These are phyloP conservation scores for Paraphaeosphaeria sporulosa DNA, from an alignment of 2,329 filamentous ascomycete genomes.

Conservation along the genomic window DNA sequence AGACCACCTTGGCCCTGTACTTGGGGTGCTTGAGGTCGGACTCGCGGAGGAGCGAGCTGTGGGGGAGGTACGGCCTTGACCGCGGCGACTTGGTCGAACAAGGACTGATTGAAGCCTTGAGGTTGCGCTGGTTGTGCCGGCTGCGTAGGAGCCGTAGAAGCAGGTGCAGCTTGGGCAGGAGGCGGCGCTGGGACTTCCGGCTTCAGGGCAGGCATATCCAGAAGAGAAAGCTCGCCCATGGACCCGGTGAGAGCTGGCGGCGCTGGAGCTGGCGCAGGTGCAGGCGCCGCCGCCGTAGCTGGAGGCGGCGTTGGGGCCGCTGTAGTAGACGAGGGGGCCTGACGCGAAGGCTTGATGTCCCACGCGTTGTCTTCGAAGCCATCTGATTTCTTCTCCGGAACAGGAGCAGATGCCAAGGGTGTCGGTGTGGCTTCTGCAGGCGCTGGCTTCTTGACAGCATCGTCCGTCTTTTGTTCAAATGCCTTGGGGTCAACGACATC, in stretches of 20 bases:
- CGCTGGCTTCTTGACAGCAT: constrained; percentile 52
- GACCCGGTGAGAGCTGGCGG: constrained; percentile 65
- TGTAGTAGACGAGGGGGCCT: constrained; percentile 53
- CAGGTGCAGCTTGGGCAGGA: constrained; percentile 54
- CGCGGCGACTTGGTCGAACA: constrained; percentile 48
- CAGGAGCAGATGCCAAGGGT: constrained; percentile 57
- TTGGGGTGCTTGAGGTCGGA: constrained; percentile 76
- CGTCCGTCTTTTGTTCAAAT: constrained; percentile 69
- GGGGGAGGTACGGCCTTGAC: constrained; percentile 50
- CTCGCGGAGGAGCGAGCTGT: constrained; percentile 59
- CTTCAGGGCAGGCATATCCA: constrained; percentile 57
- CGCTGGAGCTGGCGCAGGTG: constrained; percentile 61
- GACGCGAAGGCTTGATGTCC: constrained; percentile 87
- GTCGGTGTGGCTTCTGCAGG: constrained; percentile 55
- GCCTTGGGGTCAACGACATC: constrained; percentile 88
- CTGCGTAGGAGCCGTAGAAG: constrained; percentile 47
- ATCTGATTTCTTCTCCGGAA: constrained; percentile 58
- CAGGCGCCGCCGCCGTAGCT: constrained; percentile 49
- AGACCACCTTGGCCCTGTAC: constrained; percentile 67
- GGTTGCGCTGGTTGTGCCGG: constrained; percentile 49
- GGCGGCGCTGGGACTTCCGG: constrained; percentile 50
- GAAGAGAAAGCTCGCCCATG: constrained; percentile 72
- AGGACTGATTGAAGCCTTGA: constrained; percentile 54
- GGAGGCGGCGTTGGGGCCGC: constrained; percentile 52
- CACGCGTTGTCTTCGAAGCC: constrained; percentile 98